Conservation (phyloP, 495 filamentous ascomycete genomes). For the Aspergillus panamensis region DNA sequence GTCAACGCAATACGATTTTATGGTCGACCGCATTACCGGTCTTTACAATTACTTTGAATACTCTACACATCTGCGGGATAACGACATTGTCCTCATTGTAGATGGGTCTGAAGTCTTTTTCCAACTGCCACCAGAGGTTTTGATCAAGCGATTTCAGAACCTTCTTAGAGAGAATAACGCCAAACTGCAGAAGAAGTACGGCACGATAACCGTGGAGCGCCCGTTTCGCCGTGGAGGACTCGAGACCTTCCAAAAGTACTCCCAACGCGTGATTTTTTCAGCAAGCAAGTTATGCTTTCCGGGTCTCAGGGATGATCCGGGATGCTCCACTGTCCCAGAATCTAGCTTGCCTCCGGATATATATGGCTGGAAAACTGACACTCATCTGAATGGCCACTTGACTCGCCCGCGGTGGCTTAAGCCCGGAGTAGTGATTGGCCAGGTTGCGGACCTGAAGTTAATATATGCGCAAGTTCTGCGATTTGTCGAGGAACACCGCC, state of each 20-base stretch:
- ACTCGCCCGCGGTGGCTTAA: constrained; percentile 53
- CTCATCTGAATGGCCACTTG: constrained; percentile 31
- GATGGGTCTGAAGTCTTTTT: constrained; percentile 59
- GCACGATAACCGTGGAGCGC: constrained; percentile 34
- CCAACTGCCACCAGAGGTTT: constrained; percentile 57
- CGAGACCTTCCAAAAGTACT: constrained; percentile 45
- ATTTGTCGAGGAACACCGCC: constrained; percentile 38
- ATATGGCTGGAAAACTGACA: constrained; percentile 55
- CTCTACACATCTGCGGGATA: constrained; percentile 44
- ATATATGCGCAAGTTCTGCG: constrained; percentile 48
- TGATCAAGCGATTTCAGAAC: constrained; percentile 53
- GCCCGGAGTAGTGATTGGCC: constrained; percentile 51
- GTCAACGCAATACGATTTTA: constrained; percentile 32
- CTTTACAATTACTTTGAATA: constrained; percentile 52
- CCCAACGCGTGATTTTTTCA: constrained; percentile 57
- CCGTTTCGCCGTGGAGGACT: constrained; percentile 21
- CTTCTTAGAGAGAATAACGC: constrained; percentile 48
- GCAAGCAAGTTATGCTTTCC: constrained; percentile 57
- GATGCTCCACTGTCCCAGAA: constrained; percentile 53
- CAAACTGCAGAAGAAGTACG: constrained; percentile 47
- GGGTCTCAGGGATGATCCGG: constrained; percentile 41
- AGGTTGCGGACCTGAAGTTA: constrained; percentile 47
- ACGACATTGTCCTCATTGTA: constrained; percentile 59
- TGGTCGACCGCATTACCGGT: constrained; percentile 46
- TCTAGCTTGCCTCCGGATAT: constrained; percentile 54